Evolutionary conservation across 331 rosid genomes (phyloP), one percentile per base, ranked within the genome.

Genomic region (Spiraea crenata): DNA sequence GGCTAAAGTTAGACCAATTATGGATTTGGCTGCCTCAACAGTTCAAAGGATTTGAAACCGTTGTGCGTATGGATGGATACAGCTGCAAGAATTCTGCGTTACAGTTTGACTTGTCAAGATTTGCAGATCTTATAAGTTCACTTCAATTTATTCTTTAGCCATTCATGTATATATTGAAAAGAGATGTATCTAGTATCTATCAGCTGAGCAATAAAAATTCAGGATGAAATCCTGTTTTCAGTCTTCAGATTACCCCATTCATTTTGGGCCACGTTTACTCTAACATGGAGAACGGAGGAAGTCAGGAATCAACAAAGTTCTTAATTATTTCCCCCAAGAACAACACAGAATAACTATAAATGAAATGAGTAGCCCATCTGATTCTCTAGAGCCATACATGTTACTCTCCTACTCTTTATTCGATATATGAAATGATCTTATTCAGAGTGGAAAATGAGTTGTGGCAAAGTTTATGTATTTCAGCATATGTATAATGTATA

Each of bases 61-160:
- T 3, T 81, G 89, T 70, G 95, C 92, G 57, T 92, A 68, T 40
- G 98, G 98, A 4, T 90, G 96, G 97, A 83, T 93, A 65, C 85
- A 86, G 62, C 68, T 93, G 76, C 89, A 86, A 74, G 85, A 87
- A 65, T 71, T 91, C 19, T 47, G 74, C 17, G 71, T 89, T 41
- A 37, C 96, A 4, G 66, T 84, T 60, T 89, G 86, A 84, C 74
- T 65, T 60, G 12, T 55, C 17, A 19, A 40, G 62, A 63, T 55
- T 3, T 15, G 46, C 67, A 62, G 65, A 63, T 35, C 7, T 67
- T 7, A 17, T 25, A 35, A 64, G 34, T 49, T 58, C 45, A 25
- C n/a, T 35, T 34, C 41, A 35, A 35, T 46, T 49, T 50, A 46
- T 48, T 48, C 60, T 52, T 63, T 37, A 3, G 17, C 13, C 0